Conservation (phyloP, 257 asterid genomes). For the Lycium barbarum region DNA sequence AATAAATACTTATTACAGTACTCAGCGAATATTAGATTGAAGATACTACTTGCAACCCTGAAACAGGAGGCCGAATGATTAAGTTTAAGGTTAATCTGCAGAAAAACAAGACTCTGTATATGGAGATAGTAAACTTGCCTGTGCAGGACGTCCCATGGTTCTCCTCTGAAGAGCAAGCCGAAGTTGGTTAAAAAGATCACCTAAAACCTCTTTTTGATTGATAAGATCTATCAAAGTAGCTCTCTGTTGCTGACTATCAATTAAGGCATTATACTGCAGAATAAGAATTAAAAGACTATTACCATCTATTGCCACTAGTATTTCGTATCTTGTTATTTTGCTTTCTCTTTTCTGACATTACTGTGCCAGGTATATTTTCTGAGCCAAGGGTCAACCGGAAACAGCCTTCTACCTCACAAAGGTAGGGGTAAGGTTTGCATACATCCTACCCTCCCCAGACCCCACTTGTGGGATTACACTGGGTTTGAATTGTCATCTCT, state of each 20-base stretch:
- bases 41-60: constrained; percentile 9
- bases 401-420: no score
- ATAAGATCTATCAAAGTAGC: constrained; percentile 74
- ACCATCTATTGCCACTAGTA: no score
- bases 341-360: no score
- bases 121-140: constrained; percentile 49
- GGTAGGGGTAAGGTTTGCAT: no score
- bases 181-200: constrained; percentile 94
- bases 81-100: neutral
- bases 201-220: constrained; percentile 87
- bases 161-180: constrained; percentile 88
- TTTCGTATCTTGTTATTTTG: no score
- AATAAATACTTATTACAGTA: neutral
- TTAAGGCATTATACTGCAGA: constrained; percentile 80
- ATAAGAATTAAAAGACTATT: constrained; percentile 32
- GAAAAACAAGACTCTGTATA: neutral
- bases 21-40: constrained; percentile 7
- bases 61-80: constrained; percentile 6
- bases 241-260: constrained; percentile 66
- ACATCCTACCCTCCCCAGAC: no score
- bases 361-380: no score
- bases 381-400: no score
- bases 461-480: no score
- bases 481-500: neutral
- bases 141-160: constrained; percentile 82